phyloP scores from a whole-genome alignment of 2,329 filamentous ascomycete species.

The Pseudovirgaria hyperparasitica region DNA sequence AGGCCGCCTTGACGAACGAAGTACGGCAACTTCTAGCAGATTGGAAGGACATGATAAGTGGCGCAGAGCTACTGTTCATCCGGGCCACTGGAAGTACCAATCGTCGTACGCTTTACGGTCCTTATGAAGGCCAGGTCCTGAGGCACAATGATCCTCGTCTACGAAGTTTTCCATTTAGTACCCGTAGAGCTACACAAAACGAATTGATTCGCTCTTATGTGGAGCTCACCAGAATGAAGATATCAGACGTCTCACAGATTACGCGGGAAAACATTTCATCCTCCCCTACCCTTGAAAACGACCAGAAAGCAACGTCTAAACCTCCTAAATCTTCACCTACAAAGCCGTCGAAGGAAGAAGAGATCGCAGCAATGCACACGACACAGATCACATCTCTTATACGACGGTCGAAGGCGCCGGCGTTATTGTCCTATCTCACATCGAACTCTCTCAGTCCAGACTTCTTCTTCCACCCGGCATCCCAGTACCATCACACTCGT shows the following conservation, averaged over 20 bases:
- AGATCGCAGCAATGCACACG: conserved; percentile 70
- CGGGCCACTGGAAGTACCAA: conserved; percentile 82
- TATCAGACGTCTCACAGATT: conserved; percentile 61
- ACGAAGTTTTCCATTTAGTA: conserved; percentile 86
- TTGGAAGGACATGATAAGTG: conserved; percentile 79
- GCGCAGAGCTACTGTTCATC: conserved; percentile 74
- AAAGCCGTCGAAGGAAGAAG: conserved; percentile 69
- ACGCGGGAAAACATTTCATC: conserved; percentile 39
- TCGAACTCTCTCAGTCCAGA: conserved; percentile 58
- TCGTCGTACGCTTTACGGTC: conserved; percentile 73
- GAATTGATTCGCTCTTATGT: conserved; percentile 92
- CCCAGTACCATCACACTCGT: conserved; percentile 65
- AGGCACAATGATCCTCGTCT: conserved; percentile 66
- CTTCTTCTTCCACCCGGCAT: conserved; percentile 62
- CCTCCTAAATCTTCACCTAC: conserved; percentile 36
- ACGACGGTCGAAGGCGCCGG: conserved; percentile 79
- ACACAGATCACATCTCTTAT: conserved; percentile 80
- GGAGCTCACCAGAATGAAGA: conserved; percentile 82
- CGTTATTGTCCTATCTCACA: conserved; percentile 69
- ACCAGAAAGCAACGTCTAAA: conserved; percentile 21
- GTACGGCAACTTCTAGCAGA: conserved; percentile 67
- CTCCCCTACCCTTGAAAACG: conserved; percentile 26
- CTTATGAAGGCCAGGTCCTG: conserved; percentile 80
- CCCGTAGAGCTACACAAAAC: conserved; percentile 77
- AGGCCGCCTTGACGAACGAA: conserved; percentile 79